phyloP scores from a whole-genome alignment of 495 filamentous ascomycete genomes.

The Podospora fimiseda region DNA sequence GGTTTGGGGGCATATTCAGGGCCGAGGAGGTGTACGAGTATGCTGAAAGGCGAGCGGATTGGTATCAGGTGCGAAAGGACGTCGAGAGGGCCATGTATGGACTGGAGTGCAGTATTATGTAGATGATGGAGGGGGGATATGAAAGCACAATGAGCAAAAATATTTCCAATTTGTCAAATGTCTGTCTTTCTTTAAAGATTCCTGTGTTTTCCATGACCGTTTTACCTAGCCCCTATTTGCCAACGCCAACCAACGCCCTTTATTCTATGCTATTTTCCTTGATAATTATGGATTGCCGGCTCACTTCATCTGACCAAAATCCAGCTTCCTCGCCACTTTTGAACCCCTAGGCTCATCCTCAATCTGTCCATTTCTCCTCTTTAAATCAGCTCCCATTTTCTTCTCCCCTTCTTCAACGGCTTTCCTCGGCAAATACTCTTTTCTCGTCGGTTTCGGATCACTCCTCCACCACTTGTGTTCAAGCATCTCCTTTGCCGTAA shows the following conservation, averaged over 20 bases:
- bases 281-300: no score
- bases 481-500: slow-evolving; percentile 67
- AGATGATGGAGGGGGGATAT: slow-evolving; percentile 7
- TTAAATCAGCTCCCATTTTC: slow-evolving; percentile 80
- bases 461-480: slow-evolving; percentile 80
- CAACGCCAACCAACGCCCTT: neutral
- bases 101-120: slow-evolving; percentile 84
- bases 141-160: no score
- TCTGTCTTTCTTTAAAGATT: neutral
- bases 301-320: slow-evolving; percentile 63
- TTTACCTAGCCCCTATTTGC: no score
- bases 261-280: neutral
- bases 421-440: slow-evolving; percentile 69
- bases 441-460: slow-evolving; percentile 76
- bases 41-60: slow-evolving; percentile 88
- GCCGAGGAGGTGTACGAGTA: slow-evolving; percentile 98
- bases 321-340: slow-evolving; percentile 79
- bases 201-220: neutral
- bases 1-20: slow-evolving; percentile 86
- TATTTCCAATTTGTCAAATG: no score
- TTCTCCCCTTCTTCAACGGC: slow-evolving; percentile 56
- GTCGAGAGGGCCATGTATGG: slow-evolving; percentile 99
- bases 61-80: slow-evolving; percentile 77
- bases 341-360: slow-evolving; percentile 53
- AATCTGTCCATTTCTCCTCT: slow-evolving; percentile 66